Evolutionary conservation across 2,329 filamentous ascomycete species (phyloP).

Genomic region (Diplodia seriata): DNA sequence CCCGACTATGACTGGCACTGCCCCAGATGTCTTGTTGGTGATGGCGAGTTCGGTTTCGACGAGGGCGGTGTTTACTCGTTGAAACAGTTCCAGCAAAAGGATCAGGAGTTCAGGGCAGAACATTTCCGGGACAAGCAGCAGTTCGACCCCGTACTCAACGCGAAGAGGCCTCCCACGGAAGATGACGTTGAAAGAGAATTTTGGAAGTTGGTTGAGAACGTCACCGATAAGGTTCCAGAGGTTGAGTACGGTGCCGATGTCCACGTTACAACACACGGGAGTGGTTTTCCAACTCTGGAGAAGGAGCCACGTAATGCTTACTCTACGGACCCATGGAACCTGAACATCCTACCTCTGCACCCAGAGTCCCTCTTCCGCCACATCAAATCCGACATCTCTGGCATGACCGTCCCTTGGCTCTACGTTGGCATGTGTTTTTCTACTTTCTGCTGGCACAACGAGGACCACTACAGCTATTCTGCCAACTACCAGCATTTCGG

Average conservation of each 20-base stretch:
- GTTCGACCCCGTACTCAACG: conserved; percentile 82
- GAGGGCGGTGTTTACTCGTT: conserved; percentile 95
- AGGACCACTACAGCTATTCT: conserved; percentile 97
- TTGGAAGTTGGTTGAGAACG: conserved; percentile 90
- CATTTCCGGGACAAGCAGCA: conserved; percentile 94
- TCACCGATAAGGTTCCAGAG: conserved; percentile 88
- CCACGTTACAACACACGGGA: conserved; percentile 96
- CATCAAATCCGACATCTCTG: conserved; percentile 97
- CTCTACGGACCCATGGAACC: conserved; percentile 90
- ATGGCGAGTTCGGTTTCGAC: conserved; percentile 96
- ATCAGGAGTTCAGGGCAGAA: conserved; percentile 89
- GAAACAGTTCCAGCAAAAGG: conserved; percentile 94
- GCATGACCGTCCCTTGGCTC: conserved; percentile 99
- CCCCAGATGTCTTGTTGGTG: conserved; percentile 90
- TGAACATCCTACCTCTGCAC: conserved; percentile 90
- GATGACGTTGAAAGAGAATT: conserved; percentile 97
- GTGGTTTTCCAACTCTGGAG: conserved; percentile 93
- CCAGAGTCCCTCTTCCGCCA: conserved; percentile 93
- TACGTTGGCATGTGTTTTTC: conserved; percentile 99
- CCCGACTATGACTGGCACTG: conserved; percentile 96
- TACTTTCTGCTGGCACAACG: conserved; percentile 99
- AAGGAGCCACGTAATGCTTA: conserved; percentile 87
- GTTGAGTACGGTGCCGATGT: conserved; percentile 99
- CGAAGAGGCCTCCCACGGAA: conserved; percentile 81
- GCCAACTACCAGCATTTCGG: conserved; percentile 99